These are phyloP conservation scores for Arthrobotrys sinensis DNA, from an alignment of 2,329 filamentous ascomycete genomes.

Conservation along the genomic window DNA sequence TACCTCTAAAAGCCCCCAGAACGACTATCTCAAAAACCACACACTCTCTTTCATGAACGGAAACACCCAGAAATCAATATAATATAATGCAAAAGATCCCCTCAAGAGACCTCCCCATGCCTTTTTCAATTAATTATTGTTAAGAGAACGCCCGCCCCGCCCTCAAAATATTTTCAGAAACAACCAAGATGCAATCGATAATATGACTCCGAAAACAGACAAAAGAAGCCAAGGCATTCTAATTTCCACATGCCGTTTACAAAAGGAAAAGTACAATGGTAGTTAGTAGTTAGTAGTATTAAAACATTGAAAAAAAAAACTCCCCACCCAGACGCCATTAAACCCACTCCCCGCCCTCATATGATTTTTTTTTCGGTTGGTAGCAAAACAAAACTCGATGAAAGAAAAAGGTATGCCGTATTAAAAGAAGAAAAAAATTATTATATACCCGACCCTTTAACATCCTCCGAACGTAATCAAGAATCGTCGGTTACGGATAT, in stretches of 20 bases:
- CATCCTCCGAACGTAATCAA: background rate
- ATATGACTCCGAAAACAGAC: conserved; percentile 4
- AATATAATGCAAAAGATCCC: background rate
- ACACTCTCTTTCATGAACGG: background rate
- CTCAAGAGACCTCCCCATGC: conserved; percentile 2
- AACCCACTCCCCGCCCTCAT: conserved; percentile 11
- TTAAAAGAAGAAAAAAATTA: background rate
- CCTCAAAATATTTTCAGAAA: background rate
- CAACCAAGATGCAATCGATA: background rate
- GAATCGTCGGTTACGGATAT: background rate
- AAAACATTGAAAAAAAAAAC: conserved; percentile 23
- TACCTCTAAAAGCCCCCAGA: too few species aligned
- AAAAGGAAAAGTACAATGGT: conserved; percentile 7
- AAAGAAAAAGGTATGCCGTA: conserved; percentile 9
- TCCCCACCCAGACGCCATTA: conserved; percentile 43
- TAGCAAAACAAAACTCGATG: background rate
- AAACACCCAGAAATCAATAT: background rate
- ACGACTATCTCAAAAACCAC: too few species aligned
- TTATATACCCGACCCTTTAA: conserved; percentile 33
- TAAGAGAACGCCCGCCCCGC: too few species aligned
- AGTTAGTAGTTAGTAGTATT: background rate
- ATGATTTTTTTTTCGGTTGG: conserved; percentile 23
- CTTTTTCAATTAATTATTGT: too few species aligned
- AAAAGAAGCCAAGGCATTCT: conserved; percentile 5
- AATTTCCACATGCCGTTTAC: conserved; percentile 26